Percentiles rank a stretch among this genome's conserved stretches.
These are phyloP conservation scores for Hanseniaspora uvarum DNA, from an alignment of 1,139 yeast species.

Conservation along the genomic window DNA sequence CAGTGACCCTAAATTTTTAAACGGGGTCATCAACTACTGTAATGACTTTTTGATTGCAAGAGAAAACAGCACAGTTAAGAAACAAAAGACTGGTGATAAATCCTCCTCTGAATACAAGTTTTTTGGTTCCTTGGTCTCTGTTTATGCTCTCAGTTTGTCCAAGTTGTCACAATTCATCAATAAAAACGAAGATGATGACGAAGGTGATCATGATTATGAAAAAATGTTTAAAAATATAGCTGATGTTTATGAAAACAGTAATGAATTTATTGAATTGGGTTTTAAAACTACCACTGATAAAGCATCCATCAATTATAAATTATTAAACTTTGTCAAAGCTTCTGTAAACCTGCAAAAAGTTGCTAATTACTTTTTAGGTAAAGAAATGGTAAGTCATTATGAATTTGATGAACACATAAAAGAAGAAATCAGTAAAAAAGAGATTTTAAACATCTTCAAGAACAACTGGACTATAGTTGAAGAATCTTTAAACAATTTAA, in stretches of 20 bases:
- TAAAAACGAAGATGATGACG: conserved; percentile 29
- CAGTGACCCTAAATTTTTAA: conserved; percentile 54
- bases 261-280: conserved; percentile 61
- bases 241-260: conserved; percentile 56
- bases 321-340: conserved; percentile 45
- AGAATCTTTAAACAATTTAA: neutral
- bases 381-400: conserved; percentile 39
- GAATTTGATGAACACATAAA: conserved; percentile 36
- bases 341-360: conserved; percentile 48
- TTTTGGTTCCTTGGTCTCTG: conserved; percentile 45
- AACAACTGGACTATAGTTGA: neutral
- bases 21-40: conserved; percentile 87
- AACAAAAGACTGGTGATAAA: conserved; percentile 25
- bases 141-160: conserved; percentile 63
- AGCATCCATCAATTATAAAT: conserved; percentile 28
- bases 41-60: conserved; percentile 57
- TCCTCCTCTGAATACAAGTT: conserved; percentile 5
- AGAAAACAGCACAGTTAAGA: conserved; percentile 24
- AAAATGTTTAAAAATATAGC: conserved; percentile 35
- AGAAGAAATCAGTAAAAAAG: conserved; percentile 23
- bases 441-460: conserved; percentile 16
- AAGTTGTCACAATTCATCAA: conserved; percentile 48
- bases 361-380: conserved; percentile 47
- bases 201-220: conserved; percentile 18
- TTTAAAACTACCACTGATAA: conserved; percentile 38